Evolutionary conservation across 2,329 filamentous ascomycete genomes (phyloP).

Genomic region (Didymella keratinophila): DNA sequence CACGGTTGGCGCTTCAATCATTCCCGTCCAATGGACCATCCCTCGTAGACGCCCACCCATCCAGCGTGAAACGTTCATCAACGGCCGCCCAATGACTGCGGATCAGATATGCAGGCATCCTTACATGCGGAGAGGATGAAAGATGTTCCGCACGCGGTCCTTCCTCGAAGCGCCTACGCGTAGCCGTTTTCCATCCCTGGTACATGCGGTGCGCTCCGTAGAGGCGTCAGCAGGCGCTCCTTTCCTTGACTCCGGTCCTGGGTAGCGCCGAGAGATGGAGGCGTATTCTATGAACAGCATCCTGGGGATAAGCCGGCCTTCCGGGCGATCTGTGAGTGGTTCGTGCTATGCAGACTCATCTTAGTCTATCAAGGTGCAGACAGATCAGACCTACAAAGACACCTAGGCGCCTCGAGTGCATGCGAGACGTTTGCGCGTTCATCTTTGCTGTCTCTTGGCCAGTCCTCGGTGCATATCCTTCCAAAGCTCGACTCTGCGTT

Average conservation of each 20-base stretch:
- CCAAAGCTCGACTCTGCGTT: not conserved
- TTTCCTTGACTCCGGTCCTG: constrained; percentile 34
- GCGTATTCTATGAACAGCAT: constrained; percentile 30
- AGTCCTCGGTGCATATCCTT: constrained; percentile 9
- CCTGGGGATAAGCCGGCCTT: constrained; percentile 26
- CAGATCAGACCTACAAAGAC: constrained; percentile 46
- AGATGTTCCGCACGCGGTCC: constrained; percentile 31
- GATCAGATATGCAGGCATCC: constrained; percentile 8
- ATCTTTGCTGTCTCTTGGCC: constrained; percentile 26
- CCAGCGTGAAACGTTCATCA: constrained; percentile 27
- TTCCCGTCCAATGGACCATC: constrained; percentile 29
- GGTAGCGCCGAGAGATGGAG: constrained; percentile 31
- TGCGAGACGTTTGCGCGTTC: constrained; percentile 33
- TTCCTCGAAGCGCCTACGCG: constrained; percentile 41
- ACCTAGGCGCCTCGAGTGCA: constrained; percentile 34
- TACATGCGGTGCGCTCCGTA: constrained; percentile 24
- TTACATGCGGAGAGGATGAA: constrained; percentile 32
- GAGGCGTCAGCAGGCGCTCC: constrained; percentile 45
- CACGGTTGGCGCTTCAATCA: constrained; percentile 10
- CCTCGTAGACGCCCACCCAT: constrained; percentile 33
- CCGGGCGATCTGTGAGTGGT: constrained; percentile 42
- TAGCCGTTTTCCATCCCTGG: constrained; percentile 28
- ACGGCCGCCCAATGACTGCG: constrained; percentile 33
- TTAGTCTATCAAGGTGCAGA: constrained; percentile 34
- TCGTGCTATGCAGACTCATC: constrained; percentile 29